Evolutionary conservation across 2,329 filamentous ascomycete species (phyloP).

Genomic region (Cordyceps tenuipes): DNA sequence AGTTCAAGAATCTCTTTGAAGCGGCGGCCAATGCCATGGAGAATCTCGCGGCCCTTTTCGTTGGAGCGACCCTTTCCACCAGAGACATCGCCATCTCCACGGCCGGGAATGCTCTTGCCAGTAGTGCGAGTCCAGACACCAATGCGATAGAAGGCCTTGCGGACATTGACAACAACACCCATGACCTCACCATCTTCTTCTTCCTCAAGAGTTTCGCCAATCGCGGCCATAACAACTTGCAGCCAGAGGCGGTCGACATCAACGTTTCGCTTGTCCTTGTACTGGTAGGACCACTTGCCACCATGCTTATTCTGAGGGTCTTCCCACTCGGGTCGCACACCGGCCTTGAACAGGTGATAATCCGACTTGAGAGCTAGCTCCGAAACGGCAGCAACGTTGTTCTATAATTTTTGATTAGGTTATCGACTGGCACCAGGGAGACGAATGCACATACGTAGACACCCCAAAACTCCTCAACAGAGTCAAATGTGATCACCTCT

Average conservation of each 20-base stretch:
- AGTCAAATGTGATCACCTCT: constrained; percentile 97
- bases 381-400: constrained; percentile 95
- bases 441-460: constrained; percentile 69
- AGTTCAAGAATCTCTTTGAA: constrained; percentile 92
- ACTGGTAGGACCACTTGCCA: constrained; percentile 97
- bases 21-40: constrained; percentile 73
- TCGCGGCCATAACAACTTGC: constrained; percentile 91
- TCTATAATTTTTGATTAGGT: constrained; percentile 45
- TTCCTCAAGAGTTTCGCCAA: constrained; percentile 94
- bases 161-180: constrained; percentile 98
- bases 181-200: constrained; percentile 95
- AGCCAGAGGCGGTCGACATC: constrained; percentile 96
- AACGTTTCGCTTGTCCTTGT: constrained; percentile 89
- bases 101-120: constrained; percentile 71
- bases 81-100: constrained; percentile 63
- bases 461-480: constrained; percentile 98
- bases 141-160: constrained; percentile 96
- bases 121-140: constrained; percentile 95
- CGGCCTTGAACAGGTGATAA: constrained; percentile 98
- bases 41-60: constrained; percentile 78
- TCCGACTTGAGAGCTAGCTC: constrained; percentile 96
- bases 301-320: constrained; percentile 98
- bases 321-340: constrained; percentile 97
- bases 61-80: constrained; percentile 67
- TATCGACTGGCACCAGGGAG: constrained; percentile 1